phyloP scores from a whole-genome alignment of 2,329 filamentous ascomycete genomes.

The Trichoderma oligosporum region DNA sequence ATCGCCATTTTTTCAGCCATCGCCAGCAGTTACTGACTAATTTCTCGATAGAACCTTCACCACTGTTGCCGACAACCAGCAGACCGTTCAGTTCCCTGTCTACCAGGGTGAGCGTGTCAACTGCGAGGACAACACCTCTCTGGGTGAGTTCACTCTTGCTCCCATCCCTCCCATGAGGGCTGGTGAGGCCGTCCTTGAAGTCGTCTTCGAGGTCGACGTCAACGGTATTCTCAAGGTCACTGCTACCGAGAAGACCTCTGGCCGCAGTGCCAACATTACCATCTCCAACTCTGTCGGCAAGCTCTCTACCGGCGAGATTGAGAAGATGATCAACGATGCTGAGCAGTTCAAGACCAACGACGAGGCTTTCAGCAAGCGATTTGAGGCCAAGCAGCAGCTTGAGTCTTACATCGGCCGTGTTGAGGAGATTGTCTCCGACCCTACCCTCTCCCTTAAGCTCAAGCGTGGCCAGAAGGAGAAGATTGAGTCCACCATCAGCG shows the following conservation, averaged over 20 bases:
- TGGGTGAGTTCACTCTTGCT: conserved; percentile 94
- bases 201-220: conserved; percentile 98
- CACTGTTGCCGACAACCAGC: conserved; percentile 73
- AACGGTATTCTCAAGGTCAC: conserved; percentile 99
- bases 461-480: conserved; percentile 99
- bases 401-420: conserved; percentile 98
- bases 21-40: background rate
- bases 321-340: conserved; percentile 96
- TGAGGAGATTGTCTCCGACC: conserved; percentile 98
- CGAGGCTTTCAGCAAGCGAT: conserved; percentile 98
- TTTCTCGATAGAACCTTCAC: conserved; percentile 63
- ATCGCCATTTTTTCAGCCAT: too few relatives aligned
- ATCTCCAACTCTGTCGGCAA: conserved; percentile 99
- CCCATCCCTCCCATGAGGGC: conserved; percentile 85
- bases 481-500: conserved; percentile 94
- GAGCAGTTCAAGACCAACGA: conserved; percentile 99
- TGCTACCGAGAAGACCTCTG: conserved; percentile 97
- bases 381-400: conserved; percentile 98
- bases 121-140: conserved; percentile 96
- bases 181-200: conserved; percentile 93
- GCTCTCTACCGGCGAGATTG: conserved; percentile 89
- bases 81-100: conserved; percentile 72
- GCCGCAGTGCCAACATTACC: conserved; percentile 97
- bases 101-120: conserved; percentile 97
- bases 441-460: conserved; percentile 90